phyloP scores from a whole-genome alignment of 257 asterid genomes.

The Plantago major region DNA sequence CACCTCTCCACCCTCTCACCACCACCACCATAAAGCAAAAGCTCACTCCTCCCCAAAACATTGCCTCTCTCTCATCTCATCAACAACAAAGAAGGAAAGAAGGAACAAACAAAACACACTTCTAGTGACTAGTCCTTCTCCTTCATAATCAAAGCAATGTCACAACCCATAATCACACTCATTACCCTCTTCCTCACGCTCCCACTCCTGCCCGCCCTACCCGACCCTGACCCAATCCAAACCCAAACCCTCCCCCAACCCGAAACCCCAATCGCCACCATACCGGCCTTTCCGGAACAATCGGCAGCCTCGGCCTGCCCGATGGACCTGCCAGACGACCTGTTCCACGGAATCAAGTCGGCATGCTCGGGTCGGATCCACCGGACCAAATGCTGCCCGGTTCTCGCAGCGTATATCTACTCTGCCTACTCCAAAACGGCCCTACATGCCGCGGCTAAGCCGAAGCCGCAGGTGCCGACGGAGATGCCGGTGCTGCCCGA shows the following conservation, averaged over 20 bases:
- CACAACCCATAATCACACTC: conserved; percentile 15
- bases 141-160: conserved; percentile 44
- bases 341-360: conserved; percentile 57
- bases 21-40: not conserved
- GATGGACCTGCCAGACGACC: conserved; percentile 69
- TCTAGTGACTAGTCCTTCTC: conserved; percentile 8
- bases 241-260: conserved; percentile 37
- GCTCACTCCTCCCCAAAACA: not conserved
- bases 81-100: not conserved
- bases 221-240: conserved; percentile 61
- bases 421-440: conserved; percentile 79
- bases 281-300: conserved; percentile 96
- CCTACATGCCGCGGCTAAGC: conserved; percentile 27
- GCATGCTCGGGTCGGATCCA: conserved; percentile 68
- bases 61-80: conserved; percentile 11
- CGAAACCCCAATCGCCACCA: conserved; percentile 60
- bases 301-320: conserved; percentile 62
- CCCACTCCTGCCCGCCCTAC: conserved; percentile 35
- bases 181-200: conserved; percentile 28
- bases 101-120: not conserved
- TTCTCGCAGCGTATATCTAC: conserved; percentile 88
- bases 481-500: conserved; percentile 90
- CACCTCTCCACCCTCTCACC: conserved; percentile 17
- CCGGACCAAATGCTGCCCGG: conserved; percentile 86
- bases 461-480: conserved; percentile 31